Percentiles rank a stretch among this genome's conserved stretches.
Conservation (phyloP, 2,329 filamentous ascomycete genomes). For the Blastomyces percursus region DNA sequence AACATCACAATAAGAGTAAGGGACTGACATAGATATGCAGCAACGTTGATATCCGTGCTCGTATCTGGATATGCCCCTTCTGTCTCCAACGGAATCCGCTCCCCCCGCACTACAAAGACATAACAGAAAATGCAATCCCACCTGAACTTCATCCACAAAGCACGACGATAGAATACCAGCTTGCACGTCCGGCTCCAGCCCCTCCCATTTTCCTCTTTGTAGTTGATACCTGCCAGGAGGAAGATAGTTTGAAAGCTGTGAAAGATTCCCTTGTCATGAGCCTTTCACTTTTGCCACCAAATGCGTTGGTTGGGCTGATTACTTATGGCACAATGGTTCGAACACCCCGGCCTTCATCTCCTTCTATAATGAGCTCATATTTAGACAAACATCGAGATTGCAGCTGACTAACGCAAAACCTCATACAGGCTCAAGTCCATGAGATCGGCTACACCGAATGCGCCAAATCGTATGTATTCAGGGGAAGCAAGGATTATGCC, state of each 20-base stretch:
- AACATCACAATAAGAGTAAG: constrained; percentile 8
- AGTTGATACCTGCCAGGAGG: constrained; percentile 59
- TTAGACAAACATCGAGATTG: background rate
- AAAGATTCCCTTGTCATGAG: constrained; percentile 59
- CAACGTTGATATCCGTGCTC: constrained; percentile 55
- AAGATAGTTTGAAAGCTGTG: constrained; percentile 55
- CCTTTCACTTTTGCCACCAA: constrained; percentile 51
- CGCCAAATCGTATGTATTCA: constrained; percentile 96
- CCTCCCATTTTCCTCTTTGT: constrained; percentile 59
- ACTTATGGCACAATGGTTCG: constrained; percentile 77
- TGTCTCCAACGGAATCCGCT: constrained; percentile 56
- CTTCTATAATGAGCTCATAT: background rate
- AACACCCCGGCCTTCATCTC: background rate
- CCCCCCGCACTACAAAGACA: constrained; percentile 59
- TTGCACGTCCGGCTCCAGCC: constrained; percentile 50
- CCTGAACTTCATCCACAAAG: constrained; percentile 54
- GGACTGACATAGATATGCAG: constrained; percentile 27
- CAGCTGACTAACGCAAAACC: constrained; percentile 10
- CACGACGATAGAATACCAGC: constrained; percentile 57
- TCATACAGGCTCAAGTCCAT: constrained; percentile 70
- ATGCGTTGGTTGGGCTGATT: constrained; percentile 54
- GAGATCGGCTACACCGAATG: constrained; percentile 97
- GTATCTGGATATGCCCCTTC: constrained; percentile 60
- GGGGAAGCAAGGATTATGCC: constrained; percentile 94
- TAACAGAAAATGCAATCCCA: constrained; percentile 53